A percentile compares a stretch with the other conserved stretches of the same genome.
Conservation (phyloP, 352 stramenopile genomes). For the Pythium insidiosum region DNA sequence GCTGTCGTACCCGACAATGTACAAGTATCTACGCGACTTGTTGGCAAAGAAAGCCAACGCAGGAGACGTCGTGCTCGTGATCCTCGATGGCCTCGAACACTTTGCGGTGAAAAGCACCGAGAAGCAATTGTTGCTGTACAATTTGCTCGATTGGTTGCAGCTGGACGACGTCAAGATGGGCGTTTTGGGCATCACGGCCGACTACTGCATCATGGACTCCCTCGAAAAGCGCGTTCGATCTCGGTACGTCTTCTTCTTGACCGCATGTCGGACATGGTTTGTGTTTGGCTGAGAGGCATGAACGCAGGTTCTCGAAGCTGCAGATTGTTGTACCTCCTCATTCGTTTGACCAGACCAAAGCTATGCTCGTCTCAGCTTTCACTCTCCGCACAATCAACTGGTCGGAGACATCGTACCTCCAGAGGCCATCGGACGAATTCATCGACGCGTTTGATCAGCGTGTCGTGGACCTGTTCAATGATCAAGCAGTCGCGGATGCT, state of each 20-base stretch:
- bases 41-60: constrained; percentile 38
- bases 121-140: constrained; percentile 82
- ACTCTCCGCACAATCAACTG: constrained; percentile 29
- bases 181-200: constrained; percentile 65
- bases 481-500: constrained; percentile 16
- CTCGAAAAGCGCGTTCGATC: constrained; percentile 79
- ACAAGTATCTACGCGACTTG: constrained; percentile 67
- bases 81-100: constrained; percentile 70
- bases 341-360: constrained; percentile 41
- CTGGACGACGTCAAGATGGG: constrained; percentile 73
- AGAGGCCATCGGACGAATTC: constrained; percentile 22
- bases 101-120: constrained; percentile 54
- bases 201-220: constrained; percentile 78
- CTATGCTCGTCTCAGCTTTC: constrained; percentile 32
- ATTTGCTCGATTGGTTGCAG: constrained; percentile 82
- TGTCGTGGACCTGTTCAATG: constrained; percentile 30
- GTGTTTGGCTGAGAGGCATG: not conserved
- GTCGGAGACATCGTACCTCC: constrained; percentile 4
- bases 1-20: constrained; percentile 82
- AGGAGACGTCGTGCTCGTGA: constrained; percentile 52
- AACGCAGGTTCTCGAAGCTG: constrained; percentile 71
- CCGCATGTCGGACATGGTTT: not conserved
- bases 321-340: constrained; percentile 66
- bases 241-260: constrained; percentile 21
- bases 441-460: constrained; percentile 28